Conservation (phyloP, 2,329 filamentous ascomycete species). For the Clarireedia paspali region DNA sequence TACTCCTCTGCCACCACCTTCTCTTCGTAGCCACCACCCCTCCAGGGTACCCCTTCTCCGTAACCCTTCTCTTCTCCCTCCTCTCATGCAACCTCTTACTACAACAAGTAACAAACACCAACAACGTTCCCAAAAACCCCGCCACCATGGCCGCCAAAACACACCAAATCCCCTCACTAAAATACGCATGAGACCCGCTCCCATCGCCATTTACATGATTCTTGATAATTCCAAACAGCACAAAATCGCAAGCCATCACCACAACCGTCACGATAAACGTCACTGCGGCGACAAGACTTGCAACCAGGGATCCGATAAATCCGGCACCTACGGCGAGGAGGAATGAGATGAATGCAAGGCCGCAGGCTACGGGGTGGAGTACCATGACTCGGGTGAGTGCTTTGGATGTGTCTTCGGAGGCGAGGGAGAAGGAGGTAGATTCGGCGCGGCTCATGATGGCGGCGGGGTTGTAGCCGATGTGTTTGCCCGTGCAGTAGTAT, state of each 20-base stretch:
- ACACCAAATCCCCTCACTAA: constrained; percentile 50
- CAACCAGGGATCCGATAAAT: constrained; percentile 43
- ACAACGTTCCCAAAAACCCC: constrained; percentile 44
- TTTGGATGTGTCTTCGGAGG: constrained; percentile 38
- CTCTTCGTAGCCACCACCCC: constrained; percentile 10
- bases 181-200: constrained; percentile 36
- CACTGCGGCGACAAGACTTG: constrained; percentile 40
- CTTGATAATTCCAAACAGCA: constrained; percentile 45
- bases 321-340: constrained; percentile 45
- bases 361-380: constrained; percentile 53
- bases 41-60: constrained; percentile 15
- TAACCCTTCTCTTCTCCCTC: constrained; percentile 10
- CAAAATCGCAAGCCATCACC: constrained; percentile 49
- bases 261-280: constrained; percentile 42
- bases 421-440: constrained; percentile 35
- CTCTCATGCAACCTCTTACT: constrained; percentile 29
- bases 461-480: constrained; percentile 50
- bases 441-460: constrained; percentile 33
- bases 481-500: constrained; percentile 41
- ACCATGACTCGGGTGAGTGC: constrained; percentile 51
- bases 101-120: constrained; percentile 57
- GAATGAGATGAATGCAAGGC: constrained; percentile 51
- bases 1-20: constrained; percentile 17
- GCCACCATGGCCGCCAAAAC: constrained; percentile 47
- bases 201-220: constrained; percentile 42